Conservation (phyloP, 164 flowering plant genomes). For the Vitis rotundifolia region DNA sequence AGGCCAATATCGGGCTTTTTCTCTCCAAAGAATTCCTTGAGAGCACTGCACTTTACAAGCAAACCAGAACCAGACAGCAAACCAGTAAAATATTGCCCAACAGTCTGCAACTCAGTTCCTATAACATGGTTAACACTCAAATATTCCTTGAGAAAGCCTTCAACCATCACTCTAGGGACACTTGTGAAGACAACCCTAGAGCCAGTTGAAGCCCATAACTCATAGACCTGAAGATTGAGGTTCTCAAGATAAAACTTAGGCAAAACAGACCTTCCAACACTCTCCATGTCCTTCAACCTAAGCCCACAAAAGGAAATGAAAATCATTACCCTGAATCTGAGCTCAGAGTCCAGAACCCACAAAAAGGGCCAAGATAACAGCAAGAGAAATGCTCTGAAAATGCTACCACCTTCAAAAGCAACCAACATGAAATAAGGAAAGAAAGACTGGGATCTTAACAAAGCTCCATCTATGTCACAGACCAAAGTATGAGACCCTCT, state of each 20-base stretch:
- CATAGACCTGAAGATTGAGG: conserved; percentile 51
- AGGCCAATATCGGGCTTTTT: conserved; percentile 69
- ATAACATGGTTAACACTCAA: conserved; percentile 55
- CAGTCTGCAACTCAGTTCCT: conserved; percentile 66
- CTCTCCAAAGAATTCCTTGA: conserved; percentile 59
- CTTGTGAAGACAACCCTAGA: conserved; percentile 52
- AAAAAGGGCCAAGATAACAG: conserved; percentile 51
- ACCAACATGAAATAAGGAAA: conserved; percentile 93
- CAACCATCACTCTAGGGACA: conserved; percentile 84
- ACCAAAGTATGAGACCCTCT: conserved; percentile 42
- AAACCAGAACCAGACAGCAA: conserved; percentile 47
- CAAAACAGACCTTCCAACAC: conserved; percentile 66
- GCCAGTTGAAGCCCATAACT: conserved; percentile 43
- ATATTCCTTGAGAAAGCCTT: conserved; percentile 71
- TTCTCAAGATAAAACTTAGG: conserved; percentile 86
- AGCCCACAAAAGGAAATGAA: conserved; percentile 80
- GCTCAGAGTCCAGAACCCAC: conserved; percentile 39
- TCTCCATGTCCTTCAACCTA: conserved; percentile 47
- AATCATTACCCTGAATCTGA: conserved; percentile 54
- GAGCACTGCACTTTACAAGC: conserved; percentile 65
- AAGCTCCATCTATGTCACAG: conserved; percentile 57
- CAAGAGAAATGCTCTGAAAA: conserved; percentile 64
- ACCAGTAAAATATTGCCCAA: conserved; percentile 58
- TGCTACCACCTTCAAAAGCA: conserved; percentile 84
- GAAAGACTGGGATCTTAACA: conserved; percentile 53